These are phyloP conservation scores for Trichophyton schoenleinii DNA, from an alignment of 2,329 filamentous ascomycete species.

Conservation along the genomic window DNA sequence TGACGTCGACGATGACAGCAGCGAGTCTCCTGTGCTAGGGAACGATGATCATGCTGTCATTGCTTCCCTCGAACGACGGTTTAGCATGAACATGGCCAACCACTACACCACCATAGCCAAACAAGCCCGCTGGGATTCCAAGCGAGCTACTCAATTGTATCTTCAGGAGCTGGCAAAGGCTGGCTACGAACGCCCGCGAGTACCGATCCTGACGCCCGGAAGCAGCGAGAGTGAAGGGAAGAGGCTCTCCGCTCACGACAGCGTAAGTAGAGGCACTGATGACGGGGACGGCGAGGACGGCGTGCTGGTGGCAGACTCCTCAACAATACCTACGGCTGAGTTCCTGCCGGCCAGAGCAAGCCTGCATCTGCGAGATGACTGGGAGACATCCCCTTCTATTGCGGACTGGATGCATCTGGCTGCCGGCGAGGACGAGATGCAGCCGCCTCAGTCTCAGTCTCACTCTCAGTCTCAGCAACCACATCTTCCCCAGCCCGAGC, in stretches of 20 bases:
- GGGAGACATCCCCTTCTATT: conserved; percentile 39
- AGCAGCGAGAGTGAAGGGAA: conserved; percentile 8
- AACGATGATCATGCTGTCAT: background rate
- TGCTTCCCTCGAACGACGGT: conserved; percentile 5
- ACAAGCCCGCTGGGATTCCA: conserved; percentile 42
- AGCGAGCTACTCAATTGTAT: conserved; percentile 44
- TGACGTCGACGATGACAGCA: background rate
- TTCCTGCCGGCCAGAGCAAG: conserved; percentile 30
- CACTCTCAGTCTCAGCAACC: conserved; percentile 14
- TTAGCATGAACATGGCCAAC: conserved; percentile 13
- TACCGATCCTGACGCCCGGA: conserved; percentile 7
- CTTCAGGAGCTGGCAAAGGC: conserved; percentile 36
- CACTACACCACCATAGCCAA: conserved; percentile 42
- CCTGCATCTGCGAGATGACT: conserved; percentile 35
- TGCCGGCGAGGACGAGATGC: conserved; percentile 27
- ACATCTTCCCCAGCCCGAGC: background rate
- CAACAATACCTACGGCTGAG: conserved; percentile 19
- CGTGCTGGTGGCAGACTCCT: conserved; percentile 19
- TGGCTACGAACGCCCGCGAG: conserved; percentile 17
- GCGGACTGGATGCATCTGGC: conserved; percentile 38
- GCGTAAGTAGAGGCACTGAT: background rate
- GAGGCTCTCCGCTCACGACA: background rate
- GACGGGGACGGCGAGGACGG: conserved; percentile 26
- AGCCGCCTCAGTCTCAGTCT: background rate
- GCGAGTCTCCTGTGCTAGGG: background rate